These are phyloP conservation scores for Plasmodium fragile DNA, from an alignment of 169 alveolate species.

Conservation along the genomic window DNA sequence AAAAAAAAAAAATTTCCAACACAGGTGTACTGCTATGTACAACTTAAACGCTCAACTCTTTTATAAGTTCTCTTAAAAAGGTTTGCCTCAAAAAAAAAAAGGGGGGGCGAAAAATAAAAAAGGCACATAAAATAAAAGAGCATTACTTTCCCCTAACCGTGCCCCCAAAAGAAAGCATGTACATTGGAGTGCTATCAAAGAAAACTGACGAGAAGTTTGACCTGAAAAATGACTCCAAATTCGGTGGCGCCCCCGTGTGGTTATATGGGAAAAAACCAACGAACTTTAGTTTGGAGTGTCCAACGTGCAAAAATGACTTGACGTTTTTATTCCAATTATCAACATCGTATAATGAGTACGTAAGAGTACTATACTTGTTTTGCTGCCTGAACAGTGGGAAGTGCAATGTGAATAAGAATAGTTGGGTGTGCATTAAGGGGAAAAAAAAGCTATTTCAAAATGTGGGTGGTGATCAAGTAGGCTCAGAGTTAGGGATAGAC, in stretches of 20 bases:
- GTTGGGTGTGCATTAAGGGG: constrained; percentile 72
- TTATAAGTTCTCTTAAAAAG: not conserved
- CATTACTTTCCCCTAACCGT: not conserved
- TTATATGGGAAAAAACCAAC: constrained; percentile 43
- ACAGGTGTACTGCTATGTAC: not conserved
- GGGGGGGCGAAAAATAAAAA: not conserved
- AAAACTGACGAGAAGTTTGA: constrained; percentile 57
- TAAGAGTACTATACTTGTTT: constrained; percentile 54
- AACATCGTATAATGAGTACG: constrained; percentile 62
- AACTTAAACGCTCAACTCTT: not conserved
- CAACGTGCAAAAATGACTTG: constrained; percentile 30
- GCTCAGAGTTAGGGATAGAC: not conserved
- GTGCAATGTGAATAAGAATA: constrained; percentile 59
- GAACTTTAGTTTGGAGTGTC: constrained; percentile 40
- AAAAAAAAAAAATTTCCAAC: not conserved
- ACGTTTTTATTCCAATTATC: constrained; percentile 71
- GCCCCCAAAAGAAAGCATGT: constrained; percentile 17
- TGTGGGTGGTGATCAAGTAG: not conserved
- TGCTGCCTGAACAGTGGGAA: constrained; percentile 59
- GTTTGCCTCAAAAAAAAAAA: not conserved
- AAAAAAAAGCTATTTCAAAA: constrained; percentile 25
- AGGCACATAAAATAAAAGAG: not conserved
- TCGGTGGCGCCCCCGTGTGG: constrained; percentile 74
- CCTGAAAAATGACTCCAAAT: constrained; percentile 63
- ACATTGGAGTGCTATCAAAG: constrained; percentile 55